Base-by-base conservation (phyloP, 306 rosid genomes). In the Quercus alba region DNA sequence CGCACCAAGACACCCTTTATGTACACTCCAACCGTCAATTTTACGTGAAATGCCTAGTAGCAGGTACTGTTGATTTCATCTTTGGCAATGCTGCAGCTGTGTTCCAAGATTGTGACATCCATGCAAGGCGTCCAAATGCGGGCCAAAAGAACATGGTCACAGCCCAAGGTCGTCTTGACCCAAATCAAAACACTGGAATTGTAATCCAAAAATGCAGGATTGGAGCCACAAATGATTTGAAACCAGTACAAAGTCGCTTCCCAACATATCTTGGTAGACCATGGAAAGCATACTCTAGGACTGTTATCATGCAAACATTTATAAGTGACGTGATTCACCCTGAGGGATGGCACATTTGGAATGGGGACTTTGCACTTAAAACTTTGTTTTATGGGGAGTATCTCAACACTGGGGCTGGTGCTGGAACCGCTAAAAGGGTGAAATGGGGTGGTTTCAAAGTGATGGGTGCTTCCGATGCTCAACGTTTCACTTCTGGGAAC, bases 101-200 rank as follows among this genome's bases (percentile, higher is more conserved):
- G 54, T 64, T 95, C 33, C 99, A 93, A 54, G 33, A 93, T 69
- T 93, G 91, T 21, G 97, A 93, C 85, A 88, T 95, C 80, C 99
- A 90, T 3, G 97, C 97, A 0, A 84, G 99, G 5, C 86, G 78
- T 3, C 99, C 99, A 0, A 58, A 85, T 51, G 69, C 99, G 0
- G 97, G 97, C 26, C 99, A 95, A 55, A 91, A 88, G 72, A 95
- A 95, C 87, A 95, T 91, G 97, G 84, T 95, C 35, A 95, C 99
- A 0, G 99, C 97, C 0, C 99, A 95, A 25, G 99, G 99, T 3
- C 78, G 99, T 1, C 77, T 81, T 3, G 99, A 95, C 73, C 99
- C 97, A 0, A 95, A 95, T 79, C 99, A 95, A 28, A 95, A 95
- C 87, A 91, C 98, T 0, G 99, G 99, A 3, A 95, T 95, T 20